Base-by-base conservation (phyloP, 352 stramenopile species). In the Phytophthora gonapodyides region DNA sequence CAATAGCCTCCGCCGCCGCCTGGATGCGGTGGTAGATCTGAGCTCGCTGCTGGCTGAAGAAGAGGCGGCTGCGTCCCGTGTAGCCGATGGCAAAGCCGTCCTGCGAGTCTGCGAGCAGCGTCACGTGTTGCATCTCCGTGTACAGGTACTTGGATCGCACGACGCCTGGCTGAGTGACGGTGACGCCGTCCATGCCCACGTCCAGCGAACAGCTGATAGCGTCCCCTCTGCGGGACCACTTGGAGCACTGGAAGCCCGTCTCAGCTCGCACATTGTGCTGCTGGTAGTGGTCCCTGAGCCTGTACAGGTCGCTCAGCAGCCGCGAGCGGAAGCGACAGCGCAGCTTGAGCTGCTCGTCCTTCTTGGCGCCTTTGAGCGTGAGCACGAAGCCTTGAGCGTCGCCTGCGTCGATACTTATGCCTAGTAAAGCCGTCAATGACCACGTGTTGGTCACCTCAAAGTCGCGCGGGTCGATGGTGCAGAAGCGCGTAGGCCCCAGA, bases 361-460 rank as follows among this genome's bases (percentile, higher is more conserved):
- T 95, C 64, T 95, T 94, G 0, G 67, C n/a, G 1, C 87, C 87
- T 47, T 87, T 83, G 2, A 95, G 59, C 8, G 66, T 54, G 17
- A 95, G 51, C 44, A 67, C 78, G 45, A 95, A 95, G 42, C 82
- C 73, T 53, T 77, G 42, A 12, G 45, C 30, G 53, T 95, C 86
- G 31, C 56, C 64, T 3, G 74, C 43, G 16, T 95, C 84, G n/a
- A 95, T 67, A 15, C 63, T 72, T 47, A 94, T 71, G 55, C 61
- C 69, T 1, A 81, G 46, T 5, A 95, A 63, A 24, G 80, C 68
- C 27, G 71, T 76, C 15, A 92, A 70, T 5, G 83, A 82, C 87
- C 87, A 96, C 38, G 85, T 92, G 58, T 96, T 96, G 41, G 87
- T 96, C 10, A 96, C 79, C 57, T 94, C 87, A 61, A 94, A 94